Evolutionary conservation across 2,329 filamentous ascomycete species (phyloP).

Genomic region (Xylariaceae sp.): DNA sequence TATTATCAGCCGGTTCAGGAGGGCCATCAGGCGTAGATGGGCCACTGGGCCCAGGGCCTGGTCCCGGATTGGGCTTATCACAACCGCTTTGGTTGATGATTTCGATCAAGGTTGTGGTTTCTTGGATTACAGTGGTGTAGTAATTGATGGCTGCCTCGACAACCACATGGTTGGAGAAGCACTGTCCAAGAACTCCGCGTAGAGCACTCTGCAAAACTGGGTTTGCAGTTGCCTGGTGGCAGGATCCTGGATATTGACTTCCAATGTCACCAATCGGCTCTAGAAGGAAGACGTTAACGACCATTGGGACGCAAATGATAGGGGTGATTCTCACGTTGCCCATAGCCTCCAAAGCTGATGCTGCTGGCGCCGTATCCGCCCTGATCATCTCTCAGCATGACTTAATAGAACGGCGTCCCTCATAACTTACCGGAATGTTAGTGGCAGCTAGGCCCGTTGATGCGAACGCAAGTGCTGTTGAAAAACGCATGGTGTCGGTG

Average conservation of each 20-base stretch:
- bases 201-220: neutral
- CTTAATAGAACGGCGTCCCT: neutral
- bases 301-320: neutral
- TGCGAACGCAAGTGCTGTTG: neutral
- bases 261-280: neutral
- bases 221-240: neutral
- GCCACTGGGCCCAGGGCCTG: neutral
- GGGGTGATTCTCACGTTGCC: neutral
- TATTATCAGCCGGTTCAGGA: neutral
- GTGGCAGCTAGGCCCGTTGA: neutral
- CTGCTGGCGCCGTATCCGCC: neutral
- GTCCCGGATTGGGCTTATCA: neutral
- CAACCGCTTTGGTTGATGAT: neutral
- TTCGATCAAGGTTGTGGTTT: neutral
- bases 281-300: neutral
- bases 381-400: neutral
- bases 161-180: neutral
- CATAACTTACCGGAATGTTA: neutral
- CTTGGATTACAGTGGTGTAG: neutral
- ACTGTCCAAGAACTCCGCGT: neutral
- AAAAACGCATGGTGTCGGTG: neutral
- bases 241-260: neutral
- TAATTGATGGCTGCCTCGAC: neutral
- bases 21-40: neutral
- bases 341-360: neutral